Base-by-base conservation (phyloP, 306 rosid species). In the Luffa acutangula region DNA sequence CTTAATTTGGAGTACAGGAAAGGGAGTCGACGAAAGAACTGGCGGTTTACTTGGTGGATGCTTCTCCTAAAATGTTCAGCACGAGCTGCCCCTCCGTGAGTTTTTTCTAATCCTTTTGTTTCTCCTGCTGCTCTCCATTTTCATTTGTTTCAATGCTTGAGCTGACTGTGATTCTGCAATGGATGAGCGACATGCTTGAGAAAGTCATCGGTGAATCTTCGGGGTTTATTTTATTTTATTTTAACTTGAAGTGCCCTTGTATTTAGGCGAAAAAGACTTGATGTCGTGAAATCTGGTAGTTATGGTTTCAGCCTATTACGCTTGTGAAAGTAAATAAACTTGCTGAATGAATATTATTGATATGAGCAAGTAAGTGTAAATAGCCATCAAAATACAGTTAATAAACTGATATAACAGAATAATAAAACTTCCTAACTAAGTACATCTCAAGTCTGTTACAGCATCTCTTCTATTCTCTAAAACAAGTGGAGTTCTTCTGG, bases 41-140 rank as follows among this genome's bases (percentile, higher is more conserved):
- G 7, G 90, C 85, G 41, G 97, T 92, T 76, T 92, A 83, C 80
- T 75, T 95, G 80, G 91, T 95, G 64, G 98, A 95, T 83, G 97
- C 98, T 76, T 92, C 98, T 13, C 97, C 97, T 36, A 92, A 87
- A 82, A 95, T 95, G 98, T 87, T 91, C 91, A 80, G 3, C 74
- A 56, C 89, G 2, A 60, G 86, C 58, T 89, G 85, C 71, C 87
- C 83, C n/a, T 41, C 83, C 78, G 97, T 90, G 78, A 71, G 88
- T 87, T 79, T 65, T 75, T 54, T 62, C 78, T 48, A 21, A 69
- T 3, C 12, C 25, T 20, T 36, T 4, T 52, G 64, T 10, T 39
- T 54, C 53, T 8, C 45, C 51, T 57, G 57, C 11, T 36, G 9
- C 14, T 72, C 2, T 56, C 5, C 6, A 6, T 25, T n/a, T 20